phyloP scores from a whole-genome alignment of 2,329 filamentous ascomycete genomes.

The Neonectria neomacrospora region DNA sequence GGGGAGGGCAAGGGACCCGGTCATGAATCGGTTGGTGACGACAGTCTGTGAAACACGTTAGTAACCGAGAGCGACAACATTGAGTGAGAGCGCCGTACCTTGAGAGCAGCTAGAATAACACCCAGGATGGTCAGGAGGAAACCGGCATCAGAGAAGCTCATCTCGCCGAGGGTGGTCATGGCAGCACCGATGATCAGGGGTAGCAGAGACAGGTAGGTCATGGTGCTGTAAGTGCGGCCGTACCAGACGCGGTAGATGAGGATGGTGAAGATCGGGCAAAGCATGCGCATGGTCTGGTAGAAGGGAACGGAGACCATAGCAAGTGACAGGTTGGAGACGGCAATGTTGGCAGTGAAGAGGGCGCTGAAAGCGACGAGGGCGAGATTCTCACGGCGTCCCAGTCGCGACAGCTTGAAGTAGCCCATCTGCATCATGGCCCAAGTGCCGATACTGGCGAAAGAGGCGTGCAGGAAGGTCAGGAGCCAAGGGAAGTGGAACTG shows the following conservation, averaged over 20 bases:
- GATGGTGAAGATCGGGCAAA: constrained; percentile 70
- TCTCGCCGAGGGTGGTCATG: constrained; percentile 70
- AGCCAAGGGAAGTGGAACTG: constrained; percentile 71
- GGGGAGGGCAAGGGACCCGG: constrained; percentile 66
- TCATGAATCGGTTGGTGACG: constrained; percentile 73
- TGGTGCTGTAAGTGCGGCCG: constrained; percentile 62
- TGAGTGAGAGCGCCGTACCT: constrained; percentile 51
- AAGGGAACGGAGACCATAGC: constrained; percentile 72
- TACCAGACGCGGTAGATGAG: constrained; percentile 69
- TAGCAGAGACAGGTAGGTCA: constrained; percentile 69
- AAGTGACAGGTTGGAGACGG: constrained; percentile 72
- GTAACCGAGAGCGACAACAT: background rate
- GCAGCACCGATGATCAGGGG: constrained; percentile 70
- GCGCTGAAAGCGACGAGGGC: constrained; percentile 68
- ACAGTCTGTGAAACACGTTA: constrained; percentile 58
- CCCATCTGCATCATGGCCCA: constrained; percentile 62
- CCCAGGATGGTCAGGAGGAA: constrained; percentile 66
- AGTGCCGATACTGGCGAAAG: constrained; percentile 68
- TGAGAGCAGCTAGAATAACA: constrained; percentile 65
- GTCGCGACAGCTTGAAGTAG: constrained; percentile 62
- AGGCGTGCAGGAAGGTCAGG: constrained; percentile 67
- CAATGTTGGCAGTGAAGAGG: constrained; percentile 72
- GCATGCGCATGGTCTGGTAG: constrained; percentile 72
- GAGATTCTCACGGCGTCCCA: constrained; percentile 64
- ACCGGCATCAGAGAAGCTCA: constrained; percentile 68